Base-by-base conservation (phyloP, 805 yeast species). In the Scheffersomyces lignosus region DNA sequence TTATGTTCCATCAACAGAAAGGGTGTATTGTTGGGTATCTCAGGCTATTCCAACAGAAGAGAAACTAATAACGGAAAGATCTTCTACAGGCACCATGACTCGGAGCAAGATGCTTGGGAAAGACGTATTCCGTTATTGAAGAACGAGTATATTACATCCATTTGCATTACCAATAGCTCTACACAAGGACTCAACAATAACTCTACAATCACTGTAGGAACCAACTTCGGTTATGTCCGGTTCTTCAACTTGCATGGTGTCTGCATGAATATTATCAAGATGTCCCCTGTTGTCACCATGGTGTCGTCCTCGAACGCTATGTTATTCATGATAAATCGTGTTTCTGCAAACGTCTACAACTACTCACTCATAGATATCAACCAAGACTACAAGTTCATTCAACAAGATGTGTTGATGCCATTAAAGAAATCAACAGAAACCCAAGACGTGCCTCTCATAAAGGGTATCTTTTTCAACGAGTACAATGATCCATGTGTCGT, bases 401-500 rank as follows among this genome's bases (percentile, higher is more conserved):
- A 70, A 41, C 73, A 70, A 35, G 63, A 67, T 38, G 56, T 62
- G 15, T 29, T 61, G 5, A 45, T 71, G 27, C 74, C 75, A 5
- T 52, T 71, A 27, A 52, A 48, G 31, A 41, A 41, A 22, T 34
- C 42, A 4, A 29, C 20, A 5, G 38, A 39, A 3, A 29, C 37
- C 2, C 43, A 42, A 37, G 48, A 68, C 49, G 26, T 44, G 52
- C 73, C 65, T 50, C 62, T 68, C 38, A 59, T 84, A 46, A 78
- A 77, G 44, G 83, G 90, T 2, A 57, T 87, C n/a, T 89, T 93
- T 53, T 93, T 91, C 68, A 83, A 87, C 29, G 81, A 82, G 30
- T 82, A 77, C 51, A 96, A 96, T 15, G 97, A 91, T 58, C 99
- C 99, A 1, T 85, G 93, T 45, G 58, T 90, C 5, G 84, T 82